phyloP scores from a whole-genome alignment of 2,329 filamentous ascomycete species.

The Bipolaris victoriae region DNA sequence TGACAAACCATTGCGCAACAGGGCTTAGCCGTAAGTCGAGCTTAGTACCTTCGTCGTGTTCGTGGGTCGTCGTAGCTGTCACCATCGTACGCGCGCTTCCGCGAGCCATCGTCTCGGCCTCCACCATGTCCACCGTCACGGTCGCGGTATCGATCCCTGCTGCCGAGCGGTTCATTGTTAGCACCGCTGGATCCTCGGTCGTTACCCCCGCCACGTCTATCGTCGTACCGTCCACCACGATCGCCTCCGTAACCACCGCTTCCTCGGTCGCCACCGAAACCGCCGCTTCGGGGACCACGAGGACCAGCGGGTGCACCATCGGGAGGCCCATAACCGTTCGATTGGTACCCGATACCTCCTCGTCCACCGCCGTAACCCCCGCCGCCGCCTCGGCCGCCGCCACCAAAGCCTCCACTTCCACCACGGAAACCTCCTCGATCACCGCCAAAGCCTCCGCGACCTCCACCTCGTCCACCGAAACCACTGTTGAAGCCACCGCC shows the following conservation, averaged over 20 bases:
- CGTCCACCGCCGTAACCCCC: constrained; percentile 48
- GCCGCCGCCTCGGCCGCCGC: constrained; percentile 30
- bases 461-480: constrained; percentile 57
- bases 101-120: constrained; percentile 50
- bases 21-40: constrained; percentile 22
- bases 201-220: constrained; percentile 23
- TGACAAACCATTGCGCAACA: constrained; percentile 46
- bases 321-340: constrained; percentile 52
- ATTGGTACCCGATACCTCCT: constrained; percentile 54
- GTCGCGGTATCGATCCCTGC: constrained; percentile 56
- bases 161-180: constrained; percentile 82
- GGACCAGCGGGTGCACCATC: constrained; percentile 58
- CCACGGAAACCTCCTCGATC: constrained; percentile 52
- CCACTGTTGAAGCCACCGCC: constrained; percentile 60
- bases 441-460: constrained; percentile 54
- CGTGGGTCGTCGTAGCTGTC: constrained; percentile 78
- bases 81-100: constrained; percentile 66
- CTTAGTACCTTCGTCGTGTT: constrained; percentile 65
- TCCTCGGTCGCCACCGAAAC: constrained; percentile 44
- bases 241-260: constrained; percentile 39
- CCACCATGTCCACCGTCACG: constrained; percentile 29
- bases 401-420: constrained; percentile 56
- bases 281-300: constrained; percentile 50
- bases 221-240: constrained; percentile 34
- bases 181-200: constrained; percentile 66